These are phyloP conservation scores for Daldinia caldariorum DNA, from an alignment of 495 filamentous ascomycete species.

Conservation along the genomic window DNA sequence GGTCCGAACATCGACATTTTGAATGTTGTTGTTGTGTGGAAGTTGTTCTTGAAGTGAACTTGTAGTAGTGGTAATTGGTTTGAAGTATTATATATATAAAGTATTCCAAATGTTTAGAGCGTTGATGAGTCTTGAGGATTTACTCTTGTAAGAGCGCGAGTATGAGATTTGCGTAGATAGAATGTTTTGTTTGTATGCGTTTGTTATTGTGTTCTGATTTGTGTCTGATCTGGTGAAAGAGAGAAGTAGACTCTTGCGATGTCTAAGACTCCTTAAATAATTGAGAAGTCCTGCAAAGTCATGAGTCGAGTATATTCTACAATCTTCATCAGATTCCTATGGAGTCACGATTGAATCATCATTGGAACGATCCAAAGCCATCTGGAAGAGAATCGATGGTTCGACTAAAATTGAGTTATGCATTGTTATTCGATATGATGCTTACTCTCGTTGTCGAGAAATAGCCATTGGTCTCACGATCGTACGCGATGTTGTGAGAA, in stretches of 20 bases:
- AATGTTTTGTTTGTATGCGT: slow-evolving; percentile 13
- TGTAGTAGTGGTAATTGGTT: slow-evolving; percentile 15
- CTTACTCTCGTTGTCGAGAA: slow-evolving; percentile 15
- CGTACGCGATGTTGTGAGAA: slow-evolving; percentile 41
- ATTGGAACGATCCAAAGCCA: slow-evolving; percentile 26
- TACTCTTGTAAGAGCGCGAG: slow-evolving; percentile 32
- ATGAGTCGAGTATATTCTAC: slow-evolving; percentile 29
- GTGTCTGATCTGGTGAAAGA: slow-evolving; percentile 44
- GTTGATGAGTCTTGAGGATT: slow-evolving; percentile 24
- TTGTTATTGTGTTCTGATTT: slow-evolving; percentile 37
- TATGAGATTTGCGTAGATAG: slow-evolving; percentile 30
- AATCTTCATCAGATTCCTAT: slow-evolving; percentile 37
- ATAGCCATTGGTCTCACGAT: slow-evolving; percentile 32
- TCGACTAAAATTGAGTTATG: slow-evolving; percentile 22
- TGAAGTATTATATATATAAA: too few relatives aligned
- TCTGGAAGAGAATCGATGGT: slow-evolving; percentile 41
- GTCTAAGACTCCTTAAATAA: slow-evolving; percentile 43
- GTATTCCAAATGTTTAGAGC: too few relatives aligned
- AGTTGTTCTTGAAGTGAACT: slow-evolving; percentile 27
- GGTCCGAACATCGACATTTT: slow-evolving; percentile 76
- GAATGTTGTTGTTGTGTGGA: slow-evolving; percentile 37
- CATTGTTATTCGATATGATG: slow-evolving; percentile 14
- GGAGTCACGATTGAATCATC: slow-evolving; percentile 20
- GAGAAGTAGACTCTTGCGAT: slow-evolving; percentile 24
- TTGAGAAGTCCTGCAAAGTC: background rate